A percentile compares a stretch with the other conserved stretches of the same genome.
Evolutionary conservation across 78 protist genomes (phyloP).

Genomic region (Dictyostelium purpureum): DNA sequence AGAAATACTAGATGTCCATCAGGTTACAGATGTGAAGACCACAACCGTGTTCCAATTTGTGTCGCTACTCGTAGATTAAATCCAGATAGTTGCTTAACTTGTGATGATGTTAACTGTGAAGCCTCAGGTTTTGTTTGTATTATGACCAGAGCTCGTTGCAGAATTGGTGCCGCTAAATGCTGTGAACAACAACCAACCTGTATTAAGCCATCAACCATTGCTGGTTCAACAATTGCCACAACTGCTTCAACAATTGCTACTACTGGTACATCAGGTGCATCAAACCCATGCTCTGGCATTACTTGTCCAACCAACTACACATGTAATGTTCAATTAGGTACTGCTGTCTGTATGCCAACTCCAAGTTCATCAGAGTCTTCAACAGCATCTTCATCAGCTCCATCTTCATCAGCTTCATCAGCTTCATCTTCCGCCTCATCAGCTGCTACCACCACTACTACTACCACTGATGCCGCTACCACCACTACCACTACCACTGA

Average conservation of each 20-base stretch:
- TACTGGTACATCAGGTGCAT: neutral
- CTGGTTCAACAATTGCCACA: conserved; percentile 34
- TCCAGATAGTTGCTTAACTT: conserved; percentile 7
- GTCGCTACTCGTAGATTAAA: neutral
- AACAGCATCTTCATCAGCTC: neutral
- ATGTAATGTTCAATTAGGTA: neutral
- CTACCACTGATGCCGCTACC: neutral
- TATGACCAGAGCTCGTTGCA: neutral
- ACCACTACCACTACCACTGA: neutral
- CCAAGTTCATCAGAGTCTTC: neutral
- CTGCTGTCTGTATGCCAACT: neutral
- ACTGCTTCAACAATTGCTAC: conserved; percentile 20
- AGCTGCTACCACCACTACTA: neutral
- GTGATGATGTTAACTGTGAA: neutral
- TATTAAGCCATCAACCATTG: conserved; percentile 9
- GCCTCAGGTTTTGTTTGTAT: conserved; percentile 31
- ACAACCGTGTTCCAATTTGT: conserved; percentile 6
- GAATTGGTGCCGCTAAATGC: neutral
- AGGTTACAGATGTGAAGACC: conserved; percentile 4
- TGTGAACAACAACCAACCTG: conserved; percentile 17
- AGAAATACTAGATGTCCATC: neutral
- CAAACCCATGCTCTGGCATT: neutral
- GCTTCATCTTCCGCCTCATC: neutral
- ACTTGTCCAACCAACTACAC: neutral
- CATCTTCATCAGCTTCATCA: neutral